These are phyloP conservation scores for Eucalyptus sp. DNA, from an alignment of 345 rosid species.

Conservation along the genomic window DNA sequence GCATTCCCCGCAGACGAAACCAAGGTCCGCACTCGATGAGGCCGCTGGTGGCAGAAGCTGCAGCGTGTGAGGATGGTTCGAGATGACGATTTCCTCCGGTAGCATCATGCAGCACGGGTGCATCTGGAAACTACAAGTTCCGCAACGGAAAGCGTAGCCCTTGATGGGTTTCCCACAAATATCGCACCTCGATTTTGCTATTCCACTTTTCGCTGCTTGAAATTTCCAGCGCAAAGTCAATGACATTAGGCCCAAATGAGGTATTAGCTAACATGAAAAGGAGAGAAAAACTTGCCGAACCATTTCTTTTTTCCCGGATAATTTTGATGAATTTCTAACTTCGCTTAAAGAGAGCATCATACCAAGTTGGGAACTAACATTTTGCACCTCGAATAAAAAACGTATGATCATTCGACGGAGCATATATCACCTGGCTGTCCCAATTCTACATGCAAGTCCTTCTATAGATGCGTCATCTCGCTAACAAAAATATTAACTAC, in stretches of 20 bases:
- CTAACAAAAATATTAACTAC: background rate
- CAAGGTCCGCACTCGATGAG: slow-evolving; percentile 2
- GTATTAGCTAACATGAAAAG: background rate
- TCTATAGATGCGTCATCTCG: background rate
- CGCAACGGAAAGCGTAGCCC: slow-evolving; percentile 67
- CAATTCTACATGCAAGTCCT: background rate
- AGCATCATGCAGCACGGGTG: slow-evolving; percentile 87
- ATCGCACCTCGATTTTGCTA: slow-evolving; percentile 61
- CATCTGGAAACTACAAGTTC: slow-evolving; percentile 59
- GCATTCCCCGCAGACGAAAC: slow-evolving; percentile 53
- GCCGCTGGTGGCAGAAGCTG: slow-evolving; percentile 22
- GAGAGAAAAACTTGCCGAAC: background rate
- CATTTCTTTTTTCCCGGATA: background rate
- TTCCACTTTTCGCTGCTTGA: slow-evolving; percentile 44
- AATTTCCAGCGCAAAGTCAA: background rate
- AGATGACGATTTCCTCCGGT: slow-evolving; percentile 26
- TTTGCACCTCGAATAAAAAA: background rate
- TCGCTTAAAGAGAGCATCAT: background rate
- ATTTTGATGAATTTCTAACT: background rate
- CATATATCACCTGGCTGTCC: background rate
- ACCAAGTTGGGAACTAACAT: background rate
- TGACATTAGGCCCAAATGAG: background rate
- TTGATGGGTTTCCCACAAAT: slow-evolving; percentile 49
- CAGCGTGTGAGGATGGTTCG: slow-evolving; percentile 52
- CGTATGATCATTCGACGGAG: background rate